phyloP scores from a whole-genome alignment of 352 stramenopile genomes.

The Phytophthora agathidicida region DNA sequence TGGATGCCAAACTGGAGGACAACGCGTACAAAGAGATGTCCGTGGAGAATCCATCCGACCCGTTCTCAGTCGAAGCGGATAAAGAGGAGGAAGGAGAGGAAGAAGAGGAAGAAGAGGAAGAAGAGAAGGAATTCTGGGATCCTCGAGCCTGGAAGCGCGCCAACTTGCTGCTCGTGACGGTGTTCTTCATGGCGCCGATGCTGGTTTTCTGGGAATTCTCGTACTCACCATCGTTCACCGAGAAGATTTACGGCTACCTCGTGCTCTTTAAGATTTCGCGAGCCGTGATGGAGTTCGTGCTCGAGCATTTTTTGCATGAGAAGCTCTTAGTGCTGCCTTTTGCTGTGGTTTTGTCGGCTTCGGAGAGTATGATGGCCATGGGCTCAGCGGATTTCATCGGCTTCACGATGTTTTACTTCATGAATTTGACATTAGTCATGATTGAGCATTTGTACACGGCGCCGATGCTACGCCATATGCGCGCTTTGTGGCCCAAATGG shows the following conservation, averaged over 20 bases:
- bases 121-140: conserved; percentile 82
- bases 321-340: conserved; percentile 92
- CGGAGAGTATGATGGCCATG: conserved; percentile 95
- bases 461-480: conserved; percentile 81
- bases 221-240: conserved; percentile 93
- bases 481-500: conserved; percentile 92
- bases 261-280: conserved; percentile 92
- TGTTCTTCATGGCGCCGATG: conserved; percentile 87
- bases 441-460: conserved; percentile 95
- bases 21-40: conserved; percentile 80
- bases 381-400: conserved; percentile 95
- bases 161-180: conserved; percentile 89
- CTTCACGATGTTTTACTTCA: conserved; percentile 95
- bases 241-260: conserved; percentile 92
- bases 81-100: conserved; percentile 58
- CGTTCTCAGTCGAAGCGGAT: conserved; percentile 62
- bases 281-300: conserved; percentile 79
- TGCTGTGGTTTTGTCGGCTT: conserved; percentile 88
- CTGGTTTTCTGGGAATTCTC: conserved; percentile 97
- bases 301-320: conserved; percentile 91
- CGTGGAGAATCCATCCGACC: conserved; percentile 36
- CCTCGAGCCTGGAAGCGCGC: conserved; percentile 90
- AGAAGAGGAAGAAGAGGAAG: conserved; percentile 66
- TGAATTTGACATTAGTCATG: conserved; percentile 93
- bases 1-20: conserved; percentile 79